Evolutionary conservation across 2,329 filamentous ascomycete species (phyloP).

Genomic region (Nemania abortiva): DNA sequence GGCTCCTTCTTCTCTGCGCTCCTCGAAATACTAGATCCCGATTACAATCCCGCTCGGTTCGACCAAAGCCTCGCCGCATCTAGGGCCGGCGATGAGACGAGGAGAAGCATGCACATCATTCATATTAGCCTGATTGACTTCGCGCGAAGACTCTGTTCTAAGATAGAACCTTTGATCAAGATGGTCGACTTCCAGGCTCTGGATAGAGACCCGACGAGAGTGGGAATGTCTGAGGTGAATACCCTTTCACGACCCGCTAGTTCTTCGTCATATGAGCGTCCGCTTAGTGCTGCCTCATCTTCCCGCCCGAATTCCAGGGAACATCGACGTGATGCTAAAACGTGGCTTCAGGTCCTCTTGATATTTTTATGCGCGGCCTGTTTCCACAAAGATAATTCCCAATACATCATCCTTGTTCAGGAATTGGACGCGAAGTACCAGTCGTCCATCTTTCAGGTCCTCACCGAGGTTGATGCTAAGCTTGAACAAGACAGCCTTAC

Average conservation of each 20-base stretch:
- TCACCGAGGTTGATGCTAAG: slow-evolving; percentile 46
- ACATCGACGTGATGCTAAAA: slow-evolving; percentile 32
- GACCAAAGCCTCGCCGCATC: slow-evolving; percentile 58
- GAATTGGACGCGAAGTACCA: slow-evolving; percentile 42
- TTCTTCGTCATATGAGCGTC: not conserved
- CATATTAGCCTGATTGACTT: slow-evolving; percentile 68
- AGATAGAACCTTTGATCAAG: slow-evolving; percentile 65
- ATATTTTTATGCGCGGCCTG: slow-evolving; percentile 45
- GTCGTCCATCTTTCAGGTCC: slow-evolving; percentile 55
- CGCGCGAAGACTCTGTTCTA: slow-evolving; percentile 64
- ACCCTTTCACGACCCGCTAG: slow-evolving; percentile 8
- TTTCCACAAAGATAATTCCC: slow-evolving; percentile 45
- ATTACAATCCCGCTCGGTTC: slow-evolving; percentile 68
- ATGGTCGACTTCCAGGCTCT: slow-evolving; percentile 69
- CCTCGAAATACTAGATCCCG: slow-evolving; percentile 68
- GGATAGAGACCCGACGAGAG: slow-evolving; percentile 66
- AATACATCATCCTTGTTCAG: slow-evolving; percentile 41
- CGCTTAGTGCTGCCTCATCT: not conserved
- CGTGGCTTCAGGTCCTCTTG: slow-evolving; percentile 42
- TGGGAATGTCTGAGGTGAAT: slow-evolving; percentile 61
- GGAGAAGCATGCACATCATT: slow-evolving; percentile 65
- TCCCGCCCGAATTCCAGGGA: not conserved
- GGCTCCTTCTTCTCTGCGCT: slow-evolving; percentile 67
- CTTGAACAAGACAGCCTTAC: slow-evolving; percentile 54
- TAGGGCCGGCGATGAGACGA: slow-evolving; percentile 59